Conservation (phyloP, 805 yeast genomes). For the Saccharomycopsis amapae region DNA sequence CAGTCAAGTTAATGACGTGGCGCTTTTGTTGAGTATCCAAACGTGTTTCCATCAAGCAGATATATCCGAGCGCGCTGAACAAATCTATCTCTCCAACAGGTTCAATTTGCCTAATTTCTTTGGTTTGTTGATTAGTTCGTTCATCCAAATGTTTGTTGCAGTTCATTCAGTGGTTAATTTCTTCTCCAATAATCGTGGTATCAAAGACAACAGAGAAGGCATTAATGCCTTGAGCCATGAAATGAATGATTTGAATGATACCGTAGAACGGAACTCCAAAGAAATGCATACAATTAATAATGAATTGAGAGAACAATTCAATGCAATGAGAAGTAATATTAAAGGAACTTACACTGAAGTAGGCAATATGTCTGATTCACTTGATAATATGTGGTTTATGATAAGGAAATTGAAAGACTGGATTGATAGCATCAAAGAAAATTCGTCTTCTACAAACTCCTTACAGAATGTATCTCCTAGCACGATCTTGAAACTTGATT, state of each 20-base stretch:
- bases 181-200: not conserved
- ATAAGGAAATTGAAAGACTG: not conserved
- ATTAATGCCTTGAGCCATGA: not conserved
- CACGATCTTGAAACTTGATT: not conserved
- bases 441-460: not conserved
- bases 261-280: too few relatives aligned
- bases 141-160: slow-evolving; percentile 1
- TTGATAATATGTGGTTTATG: not conserved
- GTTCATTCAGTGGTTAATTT: not conserved
- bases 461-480: not conserved
- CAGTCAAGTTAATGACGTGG: slow-evolving; percentile 7
- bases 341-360: not conserved
- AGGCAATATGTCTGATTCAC: not conserved
- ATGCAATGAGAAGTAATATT: not conserved
- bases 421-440: not conserved
- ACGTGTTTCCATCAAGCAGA: slow-evolving; percentile 16
- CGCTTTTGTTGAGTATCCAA: slow-evolving; percentile 13
- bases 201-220: not conserved
- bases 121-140: not conserved
- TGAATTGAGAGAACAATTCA: not conserved
- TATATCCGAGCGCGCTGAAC: not conserved
- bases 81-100: not conserved
- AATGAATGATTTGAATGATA: not conserved
- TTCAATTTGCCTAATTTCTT: slow-evolving; percentile 2
- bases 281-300: not conserved